Conservation (phyloP, 805 yeast genomes). For the Ascoidea rubescens region DNA sequence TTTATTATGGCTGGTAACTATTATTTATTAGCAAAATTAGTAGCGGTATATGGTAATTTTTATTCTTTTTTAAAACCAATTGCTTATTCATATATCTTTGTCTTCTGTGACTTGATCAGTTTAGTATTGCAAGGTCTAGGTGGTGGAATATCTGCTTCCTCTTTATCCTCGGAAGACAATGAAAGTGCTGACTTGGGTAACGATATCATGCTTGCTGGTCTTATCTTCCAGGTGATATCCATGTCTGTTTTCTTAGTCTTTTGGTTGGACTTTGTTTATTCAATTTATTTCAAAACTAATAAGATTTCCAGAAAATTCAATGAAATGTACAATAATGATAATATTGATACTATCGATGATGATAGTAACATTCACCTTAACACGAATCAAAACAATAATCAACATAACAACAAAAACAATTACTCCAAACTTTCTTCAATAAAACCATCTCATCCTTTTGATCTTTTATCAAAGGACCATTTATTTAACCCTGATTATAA, state of each 20-base stretch:
- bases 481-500: constrained; percentile 22
- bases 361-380: no score
- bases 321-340: background rate
- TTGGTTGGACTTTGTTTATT: constrained; percentile 30
- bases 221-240: constrained; percentile 58
- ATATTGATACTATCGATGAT: background rate
- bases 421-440: no score
- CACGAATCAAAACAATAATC: no score
- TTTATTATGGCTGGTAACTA: constrained; percentile 77
- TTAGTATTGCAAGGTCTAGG: constrained; percentile 61
- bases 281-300: constrained; percentile 16
- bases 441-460: no score
- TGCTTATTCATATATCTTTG: constrained; percentile 45
- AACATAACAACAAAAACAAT: no score
- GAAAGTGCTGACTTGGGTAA: constrained; percentile 26
- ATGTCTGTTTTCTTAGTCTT: constrained; percentile 46
- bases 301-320: background rate
- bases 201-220: constrained; percentile 60
- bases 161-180: background rate
- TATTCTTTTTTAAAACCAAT: constrained; percentile 28
- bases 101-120: constrained; percentile 50
- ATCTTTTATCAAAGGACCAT: background rate
- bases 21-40: constrained; percentile 50
- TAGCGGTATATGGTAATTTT: constrained; percentile 45
- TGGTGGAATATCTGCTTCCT: constrained; percentile 52